These are phyloP conservation scores for Aspergillus sp. DNA, from an alignment of 2,329 filamentous ascomycete species.

Conservation along the genomic window DNA sequence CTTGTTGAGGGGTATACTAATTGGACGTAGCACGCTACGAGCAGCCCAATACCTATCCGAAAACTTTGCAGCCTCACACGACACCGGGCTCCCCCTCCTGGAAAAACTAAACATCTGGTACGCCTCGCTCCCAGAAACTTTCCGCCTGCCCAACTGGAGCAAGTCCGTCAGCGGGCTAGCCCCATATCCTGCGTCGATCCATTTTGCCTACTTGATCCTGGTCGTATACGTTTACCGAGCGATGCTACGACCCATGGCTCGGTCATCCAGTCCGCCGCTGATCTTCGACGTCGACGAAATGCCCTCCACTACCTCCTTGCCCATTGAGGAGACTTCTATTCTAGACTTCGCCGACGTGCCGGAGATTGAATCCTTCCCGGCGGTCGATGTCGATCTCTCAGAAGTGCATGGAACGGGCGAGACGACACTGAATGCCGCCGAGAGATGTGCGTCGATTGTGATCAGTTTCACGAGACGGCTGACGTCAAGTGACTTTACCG, in stretches of 20 bases:
- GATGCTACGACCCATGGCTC: constrained; percentile 26
- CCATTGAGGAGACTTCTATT: constrained; percentile 14
- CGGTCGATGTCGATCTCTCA: constrained; percentile 15
- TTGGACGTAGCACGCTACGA: constrained; percentile 18
- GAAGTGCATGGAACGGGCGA: constrained; percentile 20
- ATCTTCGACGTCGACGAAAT: constrained; percentile 23
- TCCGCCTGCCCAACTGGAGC: constrained; percentile 23
- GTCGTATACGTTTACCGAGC: constrained; percentile 31
- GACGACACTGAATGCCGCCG: constrained; percentile 22
- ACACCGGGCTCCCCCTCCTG: constrained; percentile 20
- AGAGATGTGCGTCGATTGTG: constrained; percentile 25
- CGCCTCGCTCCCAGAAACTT: constrained; percentile 21
- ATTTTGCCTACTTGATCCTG: constrained; percentile 31
- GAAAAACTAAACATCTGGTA: constrained; percentile 27
- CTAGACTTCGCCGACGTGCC: constrained; percentile 18
- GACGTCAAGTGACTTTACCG: constrained; percentile 21
- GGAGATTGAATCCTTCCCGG: constrained; percentile 18
- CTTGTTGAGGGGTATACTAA: background rate
- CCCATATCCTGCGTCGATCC: constrained; percentile 21
- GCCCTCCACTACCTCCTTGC: constrained; percentile 8
- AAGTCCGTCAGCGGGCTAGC: constrained; percentile 18
- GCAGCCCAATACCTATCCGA: constrained; percentile 24
- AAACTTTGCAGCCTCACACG: constrained; percentile 22
- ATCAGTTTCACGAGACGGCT: constrained; percentile 22
- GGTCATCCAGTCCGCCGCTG: constrained; percentile 19